Percentiles rank a stretch among this genome's conserved stretches.
phyloP scores from a whole-genome alignment of 2,329 filamentous ascomycete species.

The Trichophyton simii region DNA sequence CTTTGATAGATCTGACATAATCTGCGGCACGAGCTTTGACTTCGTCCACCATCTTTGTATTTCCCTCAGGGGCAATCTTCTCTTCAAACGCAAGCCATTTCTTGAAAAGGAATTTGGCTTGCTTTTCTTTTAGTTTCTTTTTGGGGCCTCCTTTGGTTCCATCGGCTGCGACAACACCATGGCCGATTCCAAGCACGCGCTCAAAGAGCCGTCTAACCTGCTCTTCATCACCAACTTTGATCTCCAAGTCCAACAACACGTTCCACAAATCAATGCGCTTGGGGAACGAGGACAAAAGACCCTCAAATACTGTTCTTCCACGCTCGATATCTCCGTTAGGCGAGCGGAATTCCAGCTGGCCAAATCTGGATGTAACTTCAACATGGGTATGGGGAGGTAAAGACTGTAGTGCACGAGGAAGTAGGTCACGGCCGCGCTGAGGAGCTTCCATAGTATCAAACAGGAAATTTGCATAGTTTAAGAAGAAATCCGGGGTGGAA shows the following conservation, averaged over 20 bases:
- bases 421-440: conserved; percentile 62
- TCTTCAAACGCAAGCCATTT: conserved; percentile 86
- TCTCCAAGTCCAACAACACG: conserved; percentile 77
- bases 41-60: conserved; percentile 55
- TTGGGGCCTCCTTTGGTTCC: conserved; percentile 37
- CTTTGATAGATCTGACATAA: conserved; percentile 46
- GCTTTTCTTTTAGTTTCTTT: conserved; percentile 61
- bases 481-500: conserved; percentile 67
- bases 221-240: conserved; percentile 46
- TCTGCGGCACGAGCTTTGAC: conserved; percentile 59
- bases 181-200: conserved; percentile 47
- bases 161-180: conserved; percentile 26
- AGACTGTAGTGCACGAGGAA: conserved; percentile 73
- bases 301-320: conserved; percentile 88
- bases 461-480: conserved; percentile 90
- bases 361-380: conserved; percentile 73
- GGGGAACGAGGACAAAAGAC: conserved; percentile 67
- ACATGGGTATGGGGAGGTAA: conserved; percentile 59
- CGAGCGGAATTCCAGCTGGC: conserved; percentile 80
- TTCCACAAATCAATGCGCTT: conserved; percentile 91
- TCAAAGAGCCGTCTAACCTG: conserved; percentile 70
- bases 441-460: conserved; percentile 59
- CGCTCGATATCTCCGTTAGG: conserved; percentile 72
- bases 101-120: conserved; percentile 80
- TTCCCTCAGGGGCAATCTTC: conserved; percentile 44